Evolutionary conservation across 1,284 basidiomycete genomes (phyloP).

Genomic region (Veloboletus limbatus): DNA sequence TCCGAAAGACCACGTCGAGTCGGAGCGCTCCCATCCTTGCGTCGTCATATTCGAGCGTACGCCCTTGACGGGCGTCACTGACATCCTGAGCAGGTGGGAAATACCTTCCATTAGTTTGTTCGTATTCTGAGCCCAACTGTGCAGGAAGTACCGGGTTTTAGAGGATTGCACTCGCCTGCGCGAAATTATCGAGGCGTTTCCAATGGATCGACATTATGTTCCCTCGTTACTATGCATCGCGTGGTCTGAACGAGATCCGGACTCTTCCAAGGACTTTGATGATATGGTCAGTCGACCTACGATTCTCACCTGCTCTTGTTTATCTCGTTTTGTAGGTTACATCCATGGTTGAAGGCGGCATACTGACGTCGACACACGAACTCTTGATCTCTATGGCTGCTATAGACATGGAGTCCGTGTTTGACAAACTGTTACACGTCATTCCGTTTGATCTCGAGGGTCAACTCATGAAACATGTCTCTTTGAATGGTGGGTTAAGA

Average conservation of each 20-base stretch:
- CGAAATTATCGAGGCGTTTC: constrained; percentile 54
- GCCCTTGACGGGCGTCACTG: constrained; percentile 54
- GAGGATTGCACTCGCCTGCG: constrained; percentile 70
- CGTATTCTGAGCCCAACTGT: constrained; percentile 2
- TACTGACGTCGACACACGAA: constrained; percentile 42
- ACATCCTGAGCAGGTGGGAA: constrained; percentile 62
- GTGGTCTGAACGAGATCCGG: constrained; percentile 50
- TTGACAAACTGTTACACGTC: constrained; percentile 40
- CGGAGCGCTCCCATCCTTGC: constrained; percentile 46
- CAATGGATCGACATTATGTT: constrained; percentile 50
- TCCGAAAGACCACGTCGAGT: constrained; percentile 9
- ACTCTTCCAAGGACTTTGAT: constrained; percentile 42
- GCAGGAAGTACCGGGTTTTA: constrained; percentile 65
- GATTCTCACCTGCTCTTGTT: neutral
- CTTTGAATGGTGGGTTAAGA: constrained; percentile 44
- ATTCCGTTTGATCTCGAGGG: constrained; percentile 56
- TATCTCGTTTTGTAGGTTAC: constrained; percentile 38
- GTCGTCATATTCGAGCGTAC: constrained; percentile 70
- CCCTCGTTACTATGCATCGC: constrained; percentile 58
- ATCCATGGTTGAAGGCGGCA: constrained; percentile 43
- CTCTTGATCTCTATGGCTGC: constrained; percentile 49
- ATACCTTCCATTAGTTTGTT: constrained; percentile 1
- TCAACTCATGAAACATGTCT: constrained; percentile 45
- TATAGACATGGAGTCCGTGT: constrained; percentile 54
- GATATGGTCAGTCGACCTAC: constrained; percentile 43